Percentiles rank a stretch among this genome's conserved stretches.
These are phyloP conservation scores for Massarina eburnea DNA, from an alignment of 2,329 filamentous ascomycete species.

Conservation along the genomic window DNA sequence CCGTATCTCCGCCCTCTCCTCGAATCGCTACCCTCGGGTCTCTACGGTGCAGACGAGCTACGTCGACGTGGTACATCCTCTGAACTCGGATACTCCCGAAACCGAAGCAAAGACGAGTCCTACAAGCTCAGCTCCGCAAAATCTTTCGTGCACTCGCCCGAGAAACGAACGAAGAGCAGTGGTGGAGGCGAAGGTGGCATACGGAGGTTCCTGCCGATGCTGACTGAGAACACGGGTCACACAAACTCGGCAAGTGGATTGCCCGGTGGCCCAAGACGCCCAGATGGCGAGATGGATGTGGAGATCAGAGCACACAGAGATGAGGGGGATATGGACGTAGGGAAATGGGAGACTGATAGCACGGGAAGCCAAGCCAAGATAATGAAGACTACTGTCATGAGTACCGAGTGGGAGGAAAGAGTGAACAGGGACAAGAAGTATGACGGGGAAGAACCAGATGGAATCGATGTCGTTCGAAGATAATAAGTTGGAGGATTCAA, in stretches of 20 bases:
- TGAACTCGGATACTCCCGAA: constrained; percentile 27
- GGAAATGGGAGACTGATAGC: constrained; percentile 37
- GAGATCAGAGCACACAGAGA: constrained; percentile 27
- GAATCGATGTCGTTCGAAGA: constrained; percentile 22
- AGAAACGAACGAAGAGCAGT: constrained; percentile 19
- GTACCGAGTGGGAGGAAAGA: constrained; percentile 36
- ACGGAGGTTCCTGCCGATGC: constrained; percentile 32
- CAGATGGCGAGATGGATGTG: constrained; percentile 34
- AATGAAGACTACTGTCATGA: constrained; percentile 39
- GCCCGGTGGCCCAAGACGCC: constrained; percentile 32
- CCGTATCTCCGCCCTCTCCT: constrained; percentile 40
- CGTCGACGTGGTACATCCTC: constrained; percentile 34
- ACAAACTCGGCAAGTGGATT: constrained; percentile 38
- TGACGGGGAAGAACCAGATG: constrained; percentile 19
- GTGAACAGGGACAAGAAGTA: constrained; percentile 4
- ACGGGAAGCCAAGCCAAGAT: constrained; percentile 38
- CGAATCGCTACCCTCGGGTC: constrained; percentile 34
- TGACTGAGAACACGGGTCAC: constrained; percentile 31
- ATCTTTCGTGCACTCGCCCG: constrained; percentile 10
- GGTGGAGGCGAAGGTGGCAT: constrained; percentile 21
- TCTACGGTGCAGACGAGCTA: constrained; percentile 36
- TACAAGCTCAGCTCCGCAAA: constrained; percentile 32
- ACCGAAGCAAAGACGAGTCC: constrained; percentile 25
- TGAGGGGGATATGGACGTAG: constrained; percentile 16
- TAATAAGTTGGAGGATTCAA: background rate